Evolutionary conservation across 208 protist genomes (phyloP), one percentile per base, ranked within the genome.

Genomic region (Acanthamoeba quina): DNA sequence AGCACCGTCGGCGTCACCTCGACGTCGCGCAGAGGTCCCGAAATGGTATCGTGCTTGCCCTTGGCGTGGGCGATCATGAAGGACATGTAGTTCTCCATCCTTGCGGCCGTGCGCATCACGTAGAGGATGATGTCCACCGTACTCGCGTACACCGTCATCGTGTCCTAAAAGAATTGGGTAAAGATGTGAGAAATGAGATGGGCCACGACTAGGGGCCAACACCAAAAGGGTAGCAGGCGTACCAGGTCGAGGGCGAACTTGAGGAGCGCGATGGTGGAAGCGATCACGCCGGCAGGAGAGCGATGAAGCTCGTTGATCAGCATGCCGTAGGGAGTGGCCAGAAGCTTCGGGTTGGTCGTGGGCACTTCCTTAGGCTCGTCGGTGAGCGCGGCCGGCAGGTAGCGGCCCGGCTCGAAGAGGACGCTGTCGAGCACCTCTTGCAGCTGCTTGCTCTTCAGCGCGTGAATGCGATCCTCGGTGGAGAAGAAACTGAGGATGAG

Each of bases 361-460:
- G 94, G 98, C 86, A 98, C 86, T 26, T 92, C 94, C 83, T 56
- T 95, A 41, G 56, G 96, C 76, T 94, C 94, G 11, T 95, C 86
- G 5, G 80, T 80, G 29, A 78, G 62, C 15, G 34, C 31, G 26
- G 58, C 17, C 26, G 95, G 95, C 76, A 97, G 96, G 93, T 97
- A 98, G 29, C 95, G 93, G 15, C 96, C 97, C 17, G 98, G 98
- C 95, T 99, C 98, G 86, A 99, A 99, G 62, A 99, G 89, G 6
- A 97, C 97, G 21, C 97, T 96, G 34, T 98, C 98, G 52, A 99
- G 95, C 47, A 99, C 90, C n/a, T 95, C 83, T 86, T 96, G 97
- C 95, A 98, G 95, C 92, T 94, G 47, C 56, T 60, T 70, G 86
- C 72, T 86, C 37, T 86, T 70, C 19, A 98, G 95, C 37, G 92